Evolutionary conservation across 805 yeast species (phyloP).

Genomic region (Candida taoyuanica): DNA sequence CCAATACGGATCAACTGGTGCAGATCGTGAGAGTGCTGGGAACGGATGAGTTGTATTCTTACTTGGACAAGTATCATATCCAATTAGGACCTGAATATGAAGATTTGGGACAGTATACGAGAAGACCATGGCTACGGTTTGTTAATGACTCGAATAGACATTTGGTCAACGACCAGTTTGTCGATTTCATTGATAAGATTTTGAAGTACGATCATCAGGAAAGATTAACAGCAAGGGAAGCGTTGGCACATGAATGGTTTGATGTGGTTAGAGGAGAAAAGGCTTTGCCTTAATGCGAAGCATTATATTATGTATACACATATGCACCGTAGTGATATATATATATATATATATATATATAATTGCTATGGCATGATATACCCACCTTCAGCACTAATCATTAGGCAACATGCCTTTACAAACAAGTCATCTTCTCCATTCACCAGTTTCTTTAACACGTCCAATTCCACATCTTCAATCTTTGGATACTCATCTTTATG

Average conservation of each 20-base stretch:
- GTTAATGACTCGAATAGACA: conserved; percentile 49
- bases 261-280: conserved; percentile 27
- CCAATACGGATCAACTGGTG: conserved; percentile 87
- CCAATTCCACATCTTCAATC: no score
- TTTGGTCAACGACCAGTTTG: conserved; percentile 47
- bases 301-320: no score
- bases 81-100: conserved; percentile 75
- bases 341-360: no score
- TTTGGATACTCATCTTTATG: conserved; percentile 3
- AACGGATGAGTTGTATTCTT: conserved; percentile 65
- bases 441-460: no score
- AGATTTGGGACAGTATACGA: conserved; percentile 61
- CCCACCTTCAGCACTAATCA: no score
- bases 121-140: conserved; percentile 65
- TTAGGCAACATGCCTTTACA: conserved; percentile 10
- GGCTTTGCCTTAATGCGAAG: conserved; percentile 1
- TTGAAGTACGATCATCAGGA: conserved; percentile 83
- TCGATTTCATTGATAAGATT: conserved; percentile 69
- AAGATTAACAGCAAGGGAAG: conserved; percentile 83
- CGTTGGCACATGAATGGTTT: conserved; percentile 74
- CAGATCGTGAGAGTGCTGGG: conserved; percentile 88
- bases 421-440: conserved; percentile 8
- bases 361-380: no score
- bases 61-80: conserved; percentile 65
- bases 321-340: no score